phyloP scores from a whole-genome alignment of 805 yeast genomes.

The Ogataea glucozyma region DNA sequence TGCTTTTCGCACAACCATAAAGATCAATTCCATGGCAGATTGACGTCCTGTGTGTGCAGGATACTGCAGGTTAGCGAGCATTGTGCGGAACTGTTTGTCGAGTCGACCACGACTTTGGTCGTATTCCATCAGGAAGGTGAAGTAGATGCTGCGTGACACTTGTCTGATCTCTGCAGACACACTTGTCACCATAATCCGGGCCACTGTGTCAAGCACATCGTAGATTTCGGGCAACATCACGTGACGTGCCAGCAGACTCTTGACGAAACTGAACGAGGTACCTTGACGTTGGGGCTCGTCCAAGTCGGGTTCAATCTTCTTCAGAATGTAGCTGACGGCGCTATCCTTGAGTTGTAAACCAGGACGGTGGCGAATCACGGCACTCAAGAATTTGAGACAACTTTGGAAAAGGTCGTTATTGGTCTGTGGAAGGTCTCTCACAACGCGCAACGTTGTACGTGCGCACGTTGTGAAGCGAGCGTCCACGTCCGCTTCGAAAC shows the following conservation, averaged over 20 bases:
- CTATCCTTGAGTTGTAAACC: conserved; percentile 65
- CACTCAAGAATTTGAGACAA: conserved; percentile 70
- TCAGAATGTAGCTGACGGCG: conserved; percentile 72
- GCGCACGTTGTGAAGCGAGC: conserved; percentile 59
- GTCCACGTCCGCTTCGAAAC: conserved; percentile 56
- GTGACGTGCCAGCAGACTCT: conserved; percentile 72
- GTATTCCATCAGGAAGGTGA: conserved; percentile 86
- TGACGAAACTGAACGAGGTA: conserved; percentile 79
- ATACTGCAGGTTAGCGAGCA: conserved; percentile 79
- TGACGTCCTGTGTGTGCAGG: conserved; percentile 85
- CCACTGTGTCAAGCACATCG: conserved; percentile 79
- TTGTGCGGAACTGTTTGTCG: conserved; percentile 77
- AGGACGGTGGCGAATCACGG: conserved; percentile 67
- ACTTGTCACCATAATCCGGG: conserved; percentile 86
- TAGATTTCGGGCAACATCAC: conserved; percentile 84
- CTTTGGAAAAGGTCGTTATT: conserved; percentile 79
- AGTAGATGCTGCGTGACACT: conserved; percentile 78
- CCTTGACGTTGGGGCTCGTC: conserved; percentile 90
- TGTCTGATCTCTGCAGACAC: conserved; percentile 81
- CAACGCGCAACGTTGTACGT: conserved; percentile 57
- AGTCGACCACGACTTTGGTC: conserved; percentile 89
- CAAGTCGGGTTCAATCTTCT: conserved; percentile 77
- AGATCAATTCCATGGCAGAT: conserved; percentile 86
- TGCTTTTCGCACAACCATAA: conserved; percentile 66
- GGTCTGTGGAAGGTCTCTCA: conserved; percentile 77